Base-by-base conservation (phyloP, 2,329 filamentous ascomycete species). In the Neopestalotiopsis clavispora region DNA sequence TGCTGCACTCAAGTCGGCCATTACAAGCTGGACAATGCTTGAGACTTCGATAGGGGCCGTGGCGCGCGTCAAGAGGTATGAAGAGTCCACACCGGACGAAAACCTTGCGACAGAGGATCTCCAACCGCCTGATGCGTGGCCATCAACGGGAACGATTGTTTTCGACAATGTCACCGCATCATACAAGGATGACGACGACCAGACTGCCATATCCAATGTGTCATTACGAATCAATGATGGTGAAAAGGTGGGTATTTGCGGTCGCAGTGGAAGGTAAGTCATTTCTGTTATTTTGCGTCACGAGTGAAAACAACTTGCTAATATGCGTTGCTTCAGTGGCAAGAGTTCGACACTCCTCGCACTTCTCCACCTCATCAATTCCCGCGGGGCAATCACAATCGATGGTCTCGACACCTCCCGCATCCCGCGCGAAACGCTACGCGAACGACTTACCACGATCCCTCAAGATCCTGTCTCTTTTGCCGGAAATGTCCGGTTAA, bases 381-480 rank as follows among this genome's bases (percentile, higher is more conserved):
- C 23, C 13, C 32, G 28, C 13, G 58, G 66, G 10, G 5, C 58
- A 4, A 84, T 88, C 14, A 74, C 69, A 1, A 78, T 88, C 10
- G 86, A 87, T 67, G 80, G 78, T 1, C 68, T 85, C 1, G 80
- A 85, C 58, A 71, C 78, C 10, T 69, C 72, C 1, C 71, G 61
- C 0, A 45, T 79, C 1, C 70, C 73, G 0, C 72, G 75, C 5
- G 68, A 75, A 6, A 67, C 69, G 4, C 60, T 80, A 1, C 74
- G 78, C 0, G 64, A 71, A 0, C 68, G 75, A 1, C 75, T 88
- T 6, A 82, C 83, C 38, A 80, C 80, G 1, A 75, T 88, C 1
- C 82, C 87, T 0, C 87, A 89, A 75, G 85, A 88, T 79, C 75
- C 84, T 0, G 83, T 87, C 68, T 81, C 86, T 23, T 75, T 88